Base-by-base conservation (phyloP, 345 rosid genomes). In the Sapria himalayana region DNA sequence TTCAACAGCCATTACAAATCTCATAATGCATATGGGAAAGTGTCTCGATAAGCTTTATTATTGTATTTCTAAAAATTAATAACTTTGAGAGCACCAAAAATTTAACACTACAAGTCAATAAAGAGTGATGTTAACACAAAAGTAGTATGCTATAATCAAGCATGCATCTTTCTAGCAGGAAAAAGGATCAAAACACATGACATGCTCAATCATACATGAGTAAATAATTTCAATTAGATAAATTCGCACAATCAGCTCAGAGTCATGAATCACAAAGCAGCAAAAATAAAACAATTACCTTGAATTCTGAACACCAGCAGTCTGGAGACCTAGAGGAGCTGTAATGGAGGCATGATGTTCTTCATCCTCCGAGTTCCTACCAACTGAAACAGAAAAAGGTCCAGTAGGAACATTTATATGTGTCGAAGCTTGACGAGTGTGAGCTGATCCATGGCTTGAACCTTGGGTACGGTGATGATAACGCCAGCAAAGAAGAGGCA, bases 401-500 rank as follows among this genome's bases (percentile, higher is more conserved):
- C 81, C 89, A 0, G 76, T 80, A 31, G 86, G 76, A 17, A 76
- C 74, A 50, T 65, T 81, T 43, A 81, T 69, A 32, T 73, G 74
- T 19, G 69, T 22, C 15, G 79, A 55, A 46, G 57, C 59, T 35
- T 69, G 77, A 48, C 71, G 93, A 39, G 69, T 44, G 56, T 70
- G 98, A 23, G 55, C 56, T 33, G 84, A 37, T 12, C 79, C 91
- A 48, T 78, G 86, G 15, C 76, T 94, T 22, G 62, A 48, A 14
- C 37, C 65, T 56, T 65, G 93, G 43, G 71, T 74, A 2, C 81
- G 85, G 42, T 76, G 69, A 45, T 60, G 64, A 48, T 72, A 89
- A 39, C 92, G 93, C 93, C 93, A 82, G 59, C 72, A 89, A 31
- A 82, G 66, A 54, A 82, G 76, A 19, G 95, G 98, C 15, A 89